Evolutionary conservation across 805 yeast genomes (phyloP).

Genomic region (Metschnikowia borealis): DNA sequence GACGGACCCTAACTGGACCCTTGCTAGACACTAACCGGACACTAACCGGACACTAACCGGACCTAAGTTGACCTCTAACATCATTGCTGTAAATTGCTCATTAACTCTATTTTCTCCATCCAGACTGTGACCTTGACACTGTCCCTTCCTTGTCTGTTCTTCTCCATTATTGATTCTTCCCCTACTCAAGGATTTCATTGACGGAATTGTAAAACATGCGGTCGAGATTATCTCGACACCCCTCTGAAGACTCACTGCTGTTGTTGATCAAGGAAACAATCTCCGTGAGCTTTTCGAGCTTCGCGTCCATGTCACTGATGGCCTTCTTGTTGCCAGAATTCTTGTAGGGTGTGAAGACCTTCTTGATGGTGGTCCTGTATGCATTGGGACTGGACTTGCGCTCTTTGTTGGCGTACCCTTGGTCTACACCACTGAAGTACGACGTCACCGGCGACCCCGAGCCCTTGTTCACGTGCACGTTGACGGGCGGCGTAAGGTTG

Average conservation of each 20-base stretch:
- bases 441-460: constrained; percentile 10
- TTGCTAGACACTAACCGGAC: no score
- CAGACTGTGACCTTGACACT: background rate
- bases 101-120: background rate
- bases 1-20: no score
- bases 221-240: constrained; percentile 14
- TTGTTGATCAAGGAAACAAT: constrained; percentile 18
- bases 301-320: constrained; percentile 25
- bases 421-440: constrained; percentile 6
- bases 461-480: constrained; percentile 1
- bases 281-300: constrained; percentile 26
- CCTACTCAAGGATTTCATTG: constrained; percentile 4
- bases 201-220: constrained; percentile 16
- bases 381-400: constrained; percentile 9
- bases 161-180: no score
- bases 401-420: constrained; percentile 3
- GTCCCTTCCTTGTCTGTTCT: no score
- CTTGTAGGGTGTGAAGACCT: constrained; percentile 33
- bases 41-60: no score
- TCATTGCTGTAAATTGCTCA: no score
- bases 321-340: constrained; percentile 30
- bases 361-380: constrained; percentile 35
- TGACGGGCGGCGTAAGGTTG: constrained; percentile 5
- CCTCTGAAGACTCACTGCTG: constrained; percentile 10
- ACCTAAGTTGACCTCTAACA: no score